A percentile compares a stretch with the other conserved stretches of the same genome.
phyloP scores from a whole-genome alignment of 1,284 basidiomycete genomes.

The Fomes fomentarius region DNA sequence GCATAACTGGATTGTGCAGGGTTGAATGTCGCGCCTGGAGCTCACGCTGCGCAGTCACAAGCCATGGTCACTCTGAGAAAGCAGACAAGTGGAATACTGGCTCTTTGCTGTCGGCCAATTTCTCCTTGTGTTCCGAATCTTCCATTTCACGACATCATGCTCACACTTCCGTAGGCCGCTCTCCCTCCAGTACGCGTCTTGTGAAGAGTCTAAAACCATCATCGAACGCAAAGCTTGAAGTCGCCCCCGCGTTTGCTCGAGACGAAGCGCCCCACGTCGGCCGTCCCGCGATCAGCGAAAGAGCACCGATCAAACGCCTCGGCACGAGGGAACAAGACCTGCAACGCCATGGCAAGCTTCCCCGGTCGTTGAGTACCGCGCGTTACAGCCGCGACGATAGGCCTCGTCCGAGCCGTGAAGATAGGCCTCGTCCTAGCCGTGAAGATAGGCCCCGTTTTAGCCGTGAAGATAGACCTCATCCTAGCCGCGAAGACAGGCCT shows the following conservation, averaged over 20 bases:
- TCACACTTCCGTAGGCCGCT: neutral
- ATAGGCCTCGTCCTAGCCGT: no score
- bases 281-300: neutral
- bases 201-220: conserved; percentile 39
- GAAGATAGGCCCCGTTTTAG: no score
- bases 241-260: conserved; percentile 29
- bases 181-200: conserved; percentile 40
- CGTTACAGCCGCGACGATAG: neutral
- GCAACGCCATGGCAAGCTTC: neutral
- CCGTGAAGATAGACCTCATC: no score
- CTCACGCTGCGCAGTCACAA: no score
- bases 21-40: no score
- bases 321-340: conserved; percentile 3
- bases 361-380: neutral
- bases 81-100: no score
- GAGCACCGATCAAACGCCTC: neutral
- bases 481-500: neutral
- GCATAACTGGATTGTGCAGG: no score
- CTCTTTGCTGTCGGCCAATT: no score
- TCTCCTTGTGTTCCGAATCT: no score
- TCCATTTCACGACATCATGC: neutral
- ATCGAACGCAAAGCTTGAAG: conserved; percentile 30
- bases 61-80: no score
- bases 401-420: no score
- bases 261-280: conserved; percentile 16